Base-by-base conservation (phyloP, 768 basidiomycete species). In the Xerocomellus chrysenteron region DNA sequence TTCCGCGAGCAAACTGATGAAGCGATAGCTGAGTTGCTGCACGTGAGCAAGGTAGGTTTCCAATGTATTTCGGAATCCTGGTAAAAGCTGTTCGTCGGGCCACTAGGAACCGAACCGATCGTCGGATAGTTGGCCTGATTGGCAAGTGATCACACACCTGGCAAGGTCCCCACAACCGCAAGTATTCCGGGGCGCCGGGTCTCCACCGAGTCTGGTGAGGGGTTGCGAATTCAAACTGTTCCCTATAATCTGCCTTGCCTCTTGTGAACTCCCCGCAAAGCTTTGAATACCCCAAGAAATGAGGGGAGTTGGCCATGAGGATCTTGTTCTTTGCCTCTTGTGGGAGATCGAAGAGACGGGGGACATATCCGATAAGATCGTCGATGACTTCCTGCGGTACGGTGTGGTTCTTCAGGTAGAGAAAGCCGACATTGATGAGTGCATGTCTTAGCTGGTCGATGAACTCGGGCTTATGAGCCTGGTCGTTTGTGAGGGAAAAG, bases 151-250 rank as follows among this genome's bases (percentile, higher is more conserved):
- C 48, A 30, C 80, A 30, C 50, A 89, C 91, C 82, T 92, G 91
- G 41, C 78, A 75, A 2, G 82, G 80, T 0, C 91, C 91, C 89
- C 89, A 92, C 17, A 91, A 71, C 44, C 81, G 79, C 63, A 82
- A 74, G 65, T 86, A 85, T 24, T 88, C 87, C 5, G 85, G 86
- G 57, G 83, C 81, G 14, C 82, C 82, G 6, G 77, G 76, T 60
- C 71, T 81, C 88, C 83, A 91, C 61, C 74, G 71, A n/a, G 73
- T 79, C 51, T 77, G 76, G 65, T 85, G 83, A 24, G 76, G 81
- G 12, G 89, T 92, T 40, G 82, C 90, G 62, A 93, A 79, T 65
- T 93, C 91, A 63, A 87, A 89, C 70, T 92, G 90, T 67, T 93
- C 91, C 46, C 91, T 78, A 62, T 80, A 79, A 68, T 93, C 91